Evolutionary conservation across 306 rosid genomes (phyloP), one percentile per base, ranked within the genome.

Genomic region (Trichosanthes cucumerina): DNA sequence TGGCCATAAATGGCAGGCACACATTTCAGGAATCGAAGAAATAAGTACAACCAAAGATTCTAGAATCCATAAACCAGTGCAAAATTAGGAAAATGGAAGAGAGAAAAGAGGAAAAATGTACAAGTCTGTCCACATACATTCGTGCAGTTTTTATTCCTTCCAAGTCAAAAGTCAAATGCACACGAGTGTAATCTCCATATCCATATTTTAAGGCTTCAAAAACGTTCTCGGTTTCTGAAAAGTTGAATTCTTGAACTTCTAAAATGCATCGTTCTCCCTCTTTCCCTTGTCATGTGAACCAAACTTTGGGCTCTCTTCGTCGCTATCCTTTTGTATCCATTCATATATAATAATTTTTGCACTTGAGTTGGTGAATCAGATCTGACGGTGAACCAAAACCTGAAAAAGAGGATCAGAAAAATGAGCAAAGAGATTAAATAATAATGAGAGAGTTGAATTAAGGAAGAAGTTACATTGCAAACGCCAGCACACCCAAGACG

Each of bases 161-260:
- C 78, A 28, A 71, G 93, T 88, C 90, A 88, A 89, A 83, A 85
- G 91, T 88, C 90, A 90, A 89, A 85, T 81, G 92, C 97, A 89
- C 96, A 90, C 93, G 96, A 89, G 91, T 91, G 98, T 83, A 88
- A 68, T 79, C 56, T 65, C 46, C 46, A 79, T 85, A 36, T 77
- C 96, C 97, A 85, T 81, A 75, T 53, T 86, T 89, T 81, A 90
- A 88, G 96, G 90, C 96, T 85, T 88, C 82, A 91, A 88, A 85
- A 83, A 85, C 86, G 93, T 85, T 79, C 86, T 93, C 71, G 98
- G 80, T 78, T 81, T 82, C 33, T 31, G 88, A 65, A 82, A 86
- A 88, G 90, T 91, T 89, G 86, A 88, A 81, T 86, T 82, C 88
- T 87, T 78, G 86, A 75, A 79, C 82, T 75, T 76, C 81, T 80